These are phyloP conservation scores for Dalbergia cochinchinensis DNA, from an alignment of 306 rosid species.

Conservation along the genomic window DNA sequence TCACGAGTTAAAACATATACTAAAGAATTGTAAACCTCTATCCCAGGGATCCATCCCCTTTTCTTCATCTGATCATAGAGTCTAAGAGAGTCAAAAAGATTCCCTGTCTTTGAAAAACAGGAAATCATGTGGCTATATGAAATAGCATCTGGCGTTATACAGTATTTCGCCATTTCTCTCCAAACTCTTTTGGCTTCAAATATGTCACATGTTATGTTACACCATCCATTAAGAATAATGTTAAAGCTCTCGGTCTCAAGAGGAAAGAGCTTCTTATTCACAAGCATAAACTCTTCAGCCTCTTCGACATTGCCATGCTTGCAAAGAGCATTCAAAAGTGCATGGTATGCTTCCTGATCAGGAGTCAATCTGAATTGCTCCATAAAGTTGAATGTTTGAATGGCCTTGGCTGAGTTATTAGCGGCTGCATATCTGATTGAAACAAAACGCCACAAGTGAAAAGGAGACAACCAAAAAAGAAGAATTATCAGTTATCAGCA, in stretches of 20 bases:
- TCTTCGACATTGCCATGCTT: slow-evolving; percentile 77
- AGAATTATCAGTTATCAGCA: not conserved
- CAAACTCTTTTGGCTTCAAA: slow-evolving; percentile 87
- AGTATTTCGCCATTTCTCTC: slow-evolving; percentile 85
- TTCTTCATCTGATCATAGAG: slow-evolving; percentile 90
- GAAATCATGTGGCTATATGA: slow-evolving; percentile 87
- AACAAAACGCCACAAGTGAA: slow-evolving; percentile 27
- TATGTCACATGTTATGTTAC: slow-evolving; percentile 70
- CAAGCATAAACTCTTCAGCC: slow-evolving; percentile 92
- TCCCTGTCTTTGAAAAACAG: slow-evolving; percentile 83
- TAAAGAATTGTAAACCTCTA: slow-evolving; percentile 75
- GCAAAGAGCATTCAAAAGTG: slow-evolving; percentile 74
- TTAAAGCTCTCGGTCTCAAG: slow-evolving; percentile 72
- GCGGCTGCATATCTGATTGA: slow-evolving; percentile 77
- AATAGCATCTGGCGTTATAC: slow-evolving; percentile 75
- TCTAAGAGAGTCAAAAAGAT: slow-evolving; percentile 89
- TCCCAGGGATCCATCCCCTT: slow-evolving; percentile 68
- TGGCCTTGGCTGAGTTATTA: slow-evolving; percentile 65
- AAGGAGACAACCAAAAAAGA: slow-evolving; percentile 1
- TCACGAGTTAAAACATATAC: slow-evolving; percentile 65
- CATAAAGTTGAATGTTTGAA: slow-evolving; percentile 81
- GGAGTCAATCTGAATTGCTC: slow-evolving; percentile 79
- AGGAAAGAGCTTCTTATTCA: slow-evolving; percentile 79
- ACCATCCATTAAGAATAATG: slow-evolving; percentile 88
- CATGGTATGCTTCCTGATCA: slow-evolving; percentile 71